Base-by-base conservation (phyloP, 225 moss, liverwort and hornwort genomes). In the Straminergon stramineum region DNA sequence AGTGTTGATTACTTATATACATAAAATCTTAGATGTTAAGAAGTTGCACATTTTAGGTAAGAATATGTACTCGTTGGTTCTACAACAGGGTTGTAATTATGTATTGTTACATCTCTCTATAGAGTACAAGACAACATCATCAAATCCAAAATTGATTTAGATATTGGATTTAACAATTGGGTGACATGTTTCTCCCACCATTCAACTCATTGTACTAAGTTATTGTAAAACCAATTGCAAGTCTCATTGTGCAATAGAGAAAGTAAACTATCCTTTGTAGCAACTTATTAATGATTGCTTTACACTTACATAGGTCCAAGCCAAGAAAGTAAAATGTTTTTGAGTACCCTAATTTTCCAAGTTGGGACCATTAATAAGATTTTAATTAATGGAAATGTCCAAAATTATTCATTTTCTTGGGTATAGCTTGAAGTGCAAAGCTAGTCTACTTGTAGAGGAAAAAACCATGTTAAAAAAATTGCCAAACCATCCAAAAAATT, bases 261-360 rank as follows among this genome's bases (percentile, higher is more conserved):
- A 43, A 26, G 3, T 5, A 43, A 43, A 27, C 8, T 4, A 48
- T 48, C 1, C 11, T 18, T 75, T 31, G 31, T 31, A 31, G 11
- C 31, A 31, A 48, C 7, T 51, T 48, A 4, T 19, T 18, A 75
- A 31, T 0, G 18, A 75, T 75, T 2, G 3, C 10, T 75, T 48
- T 19, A 19, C 0, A 31, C 6, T 31, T 30, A 45, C 0, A 0
- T 48, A 75, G 10, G 11, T 75, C 11, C 1, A 11, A 18, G 31
- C 18, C 31, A 48, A 30, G 3, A 31, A 18, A 48, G 11, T 30
- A 45, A 48, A 17, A 28, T 48, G 6, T 30, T 74, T 74, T 74
- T 45, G 2, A 45, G 6, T 1, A 45, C 6, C 45, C 6, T 45
- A 2, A 17, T 74, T 45, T 10, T 1, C 5, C 2, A 34, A 20